Base-by-base conservation (phyloP, 2,329 filamentous ascomycete genomes). In the Neonectria coccinea region DNA sequence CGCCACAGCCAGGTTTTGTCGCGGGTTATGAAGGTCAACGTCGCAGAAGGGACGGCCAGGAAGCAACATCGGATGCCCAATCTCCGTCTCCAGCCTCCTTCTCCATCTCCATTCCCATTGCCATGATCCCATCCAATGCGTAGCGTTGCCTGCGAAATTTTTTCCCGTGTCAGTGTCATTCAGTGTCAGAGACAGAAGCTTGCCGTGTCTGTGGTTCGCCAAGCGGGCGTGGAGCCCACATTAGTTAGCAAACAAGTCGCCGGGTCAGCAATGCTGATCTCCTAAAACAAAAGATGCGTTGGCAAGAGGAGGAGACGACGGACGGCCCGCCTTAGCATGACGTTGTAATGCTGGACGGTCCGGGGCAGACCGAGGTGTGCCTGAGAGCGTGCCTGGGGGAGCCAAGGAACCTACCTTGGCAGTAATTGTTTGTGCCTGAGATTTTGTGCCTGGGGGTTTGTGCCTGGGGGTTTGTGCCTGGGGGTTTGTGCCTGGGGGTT, bases 221-320 rank as follows among this genome's bases (percentile, higher is more conserved):
- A 36, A 51, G 51, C 42, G 48, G 57, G 42, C n/a, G 48, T 29
- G 44, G 54, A 50, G 31, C 44, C 60, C 60, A 55, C 60, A 62
- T 52, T 63, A 50, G 27, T 29, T 51, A 36, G 16, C 39, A 31
- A 47, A 51, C 41, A 53, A 56, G 53, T 22, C 25, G 44, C 27
- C 47, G 52, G 45, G 48, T 47, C 31, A 41, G 42, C 51, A 53
- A 48, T 42, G 60, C 60, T 58, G 54, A 55, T 58, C 39, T 63
- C 48, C 55, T 50, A 54, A 57, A 56, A 57, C 45, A 62, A 44
- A 51, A 55, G 48, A 58, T 63, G 60, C 60, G 60, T 25, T 63
- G 60, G 60, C 60, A 63, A 33, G 5, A 8, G 42, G 47, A 41
- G 50, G 55, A 54, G 45, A 39, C 39, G 29, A 47, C 16, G 36